Percentiles rank a stretch among this genome's conserved stretches.
phyloP scores from a whole-genome alignment of 495 filamentous ascomycete species.

The Pyronema omphalodes region DNA sequence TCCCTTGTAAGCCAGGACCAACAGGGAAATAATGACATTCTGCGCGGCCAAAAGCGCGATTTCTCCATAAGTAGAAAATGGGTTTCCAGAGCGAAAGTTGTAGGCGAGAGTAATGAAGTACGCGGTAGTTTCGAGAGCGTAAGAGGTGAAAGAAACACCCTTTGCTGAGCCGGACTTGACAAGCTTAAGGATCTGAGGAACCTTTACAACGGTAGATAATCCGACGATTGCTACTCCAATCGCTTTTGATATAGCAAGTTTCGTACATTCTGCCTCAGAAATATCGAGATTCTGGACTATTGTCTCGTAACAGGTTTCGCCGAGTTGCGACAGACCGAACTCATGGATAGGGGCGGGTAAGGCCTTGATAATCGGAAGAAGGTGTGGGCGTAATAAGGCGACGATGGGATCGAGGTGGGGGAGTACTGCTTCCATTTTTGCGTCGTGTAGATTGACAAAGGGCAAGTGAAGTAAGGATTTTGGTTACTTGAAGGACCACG shows the following conservation, averaged over 20 bases:
- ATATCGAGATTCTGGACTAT: conserved; percentile 67
- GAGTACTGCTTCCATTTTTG: conserved; percentile 15
- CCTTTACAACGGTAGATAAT: conserved; percentile 75
- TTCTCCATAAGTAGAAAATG: conserved; percentile 92
- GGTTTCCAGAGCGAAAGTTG: conserved; percentile 73
- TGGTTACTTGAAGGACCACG: background rate
- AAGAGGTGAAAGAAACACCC: conserved; percentile 75
- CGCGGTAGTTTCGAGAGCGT: conserved; percentile 71
- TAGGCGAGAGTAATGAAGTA: conserved; percentile 79
- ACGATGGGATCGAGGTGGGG: conserved; percentile 37
- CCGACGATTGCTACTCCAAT: conserved; percentile 85
- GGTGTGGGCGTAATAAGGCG: conserved; percentile 41
- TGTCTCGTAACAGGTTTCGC: conserved; percentile 61
- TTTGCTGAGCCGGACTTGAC: conserved; percentile 55
- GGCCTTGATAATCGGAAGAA: conserved; percentile 61
- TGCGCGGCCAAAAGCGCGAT: conserved; percentile 76
- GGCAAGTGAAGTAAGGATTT: background rate
- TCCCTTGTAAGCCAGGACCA: conserved; percentile 67
- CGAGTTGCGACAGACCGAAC: conserved; percentile 60
- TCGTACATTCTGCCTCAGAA: conserved; percentile 51
- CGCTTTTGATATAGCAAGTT: conserved; percentile 74
- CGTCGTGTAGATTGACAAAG: background rate
- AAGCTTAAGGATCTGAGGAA: conserved; percentile 89
- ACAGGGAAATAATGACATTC: conserved; percentile 67
- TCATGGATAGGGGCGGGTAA: conserved; percentile 62